Base-by-base conservation (phyloP, 805 yeast genomes). In the Tetrapisispora fleetii region DNA sequence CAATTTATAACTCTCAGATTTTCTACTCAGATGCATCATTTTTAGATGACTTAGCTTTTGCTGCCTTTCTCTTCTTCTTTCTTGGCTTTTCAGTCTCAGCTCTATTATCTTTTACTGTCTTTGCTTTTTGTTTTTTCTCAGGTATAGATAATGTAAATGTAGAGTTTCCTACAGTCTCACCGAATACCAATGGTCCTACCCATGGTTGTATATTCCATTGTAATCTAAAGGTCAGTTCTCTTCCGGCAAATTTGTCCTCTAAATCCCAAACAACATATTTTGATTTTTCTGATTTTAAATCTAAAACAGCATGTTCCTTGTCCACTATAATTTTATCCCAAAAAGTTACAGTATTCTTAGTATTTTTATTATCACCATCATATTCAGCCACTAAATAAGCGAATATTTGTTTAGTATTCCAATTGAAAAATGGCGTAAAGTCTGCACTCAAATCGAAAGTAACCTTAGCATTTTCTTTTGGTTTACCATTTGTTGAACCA, bases 361-460 rank as follows among this genome's bases (percentile, higher is more conserved):
- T 67, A 10, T 63, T 70, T 1, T 55, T 55, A 51, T 67, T 57
- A 51, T 60, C 43, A 48, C 65, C 71, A 56, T 86, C 76, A 53
- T 90, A 90, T 60, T 87, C 91, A 1, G 95, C 95, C 2, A 95
- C 85, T 53, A 93, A 72, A 59, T 91, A 93, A 5, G 83, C 85
- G 59, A 93, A 91, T n/a, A 91, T 80, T 67, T 91, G 98, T 63
- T 91, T 91, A 13, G 99, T 93, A 68, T 91, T 93, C 96, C 97
- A 91, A 66, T 85, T 89, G 76, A 90, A 90, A 46, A 93, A 73
- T 1, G 87, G 81, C 1, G 85, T 63, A 52, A 91, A 72, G 65
- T 91, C 96, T 1, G 78, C 72, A 6, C 78, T 79, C 43, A 93
- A 68, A 62, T 87, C 95, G 59, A 93, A 89, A 13, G 69, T 68